Base-by-base conservation (phyloP, 345 rosid genomes). In the Bruguiera gymnorhiza region DNA sequence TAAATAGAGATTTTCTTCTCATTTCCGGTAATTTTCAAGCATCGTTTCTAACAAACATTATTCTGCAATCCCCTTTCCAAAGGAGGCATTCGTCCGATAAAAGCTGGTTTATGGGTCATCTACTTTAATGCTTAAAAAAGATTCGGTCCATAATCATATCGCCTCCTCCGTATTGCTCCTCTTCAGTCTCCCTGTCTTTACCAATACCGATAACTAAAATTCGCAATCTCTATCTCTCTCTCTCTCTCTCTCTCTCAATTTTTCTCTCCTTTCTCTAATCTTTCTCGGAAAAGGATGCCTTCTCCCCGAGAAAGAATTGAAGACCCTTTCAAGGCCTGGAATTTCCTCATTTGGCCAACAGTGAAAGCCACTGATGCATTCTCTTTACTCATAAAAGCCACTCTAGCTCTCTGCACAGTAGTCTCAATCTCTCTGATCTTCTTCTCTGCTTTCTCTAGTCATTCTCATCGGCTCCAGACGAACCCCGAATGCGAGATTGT, bases 351-450 rank as follows among this genome's bases (percentile, higher is more conserved):
- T 58, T 77, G 81, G 24, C 75, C 82, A 29, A 57, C 79, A 7
- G 5, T 82, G 60, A 86, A 75, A 67, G 61, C 75, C 39, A 51
- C 53, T 37, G 74, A 79, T 58, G 57, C 82, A 67, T 70, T 84
- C 43, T 74, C 90, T 6, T 10, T 73, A 19, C 37, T 82, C 60
- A 43, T 83, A 36, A 86, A 79, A 76, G 62, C 82, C 11, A 62
- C 87, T 65, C 74, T 88, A 27, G 77, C 77, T 30, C 7, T 87
- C 30, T 78, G 81, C 69, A 70, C 75, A 16, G 70, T 86, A 46
- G 77, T 84, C 59, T 83, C 84, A 6, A 39, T 88, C 78, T 78
- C 82, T 63, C 63, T 87, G 68, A 60, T 87, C 59, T 70, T 85
- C 50, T 78, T 62, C 70, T 73, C 76, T 70, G 69, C 76, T 58